Percentiles rank a stretch among this genome's conserved stretches.
These are phyloP conservation scores for Hypoxylon sp. DNA, from an alignment of 2,329 filamentous ascomycete genomes.

Conservation along the genomic window DNA sequence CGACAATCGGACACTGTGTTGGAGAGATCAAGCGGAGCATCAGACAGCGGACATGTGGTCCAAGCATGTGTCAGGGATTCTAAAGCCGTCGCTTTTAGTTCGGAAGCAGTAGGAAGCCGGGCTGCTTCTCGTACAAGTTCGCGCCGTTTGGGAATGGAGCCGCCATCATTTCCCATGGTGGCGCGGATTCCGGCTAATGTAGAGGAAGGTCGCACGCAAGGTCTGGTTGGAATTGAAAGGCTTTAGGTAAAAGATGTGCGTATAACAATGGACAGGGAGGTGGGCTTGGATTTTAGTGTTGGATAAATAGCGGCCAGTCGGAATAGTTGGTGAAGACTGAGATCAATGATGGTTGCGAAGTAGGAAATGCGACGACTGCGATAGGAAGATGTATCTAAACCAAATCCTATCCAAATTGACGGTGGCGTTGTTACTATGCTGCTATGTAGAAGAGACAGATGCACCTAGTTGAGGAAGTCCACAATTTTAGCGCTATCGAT, in stretches of 20 bases:
- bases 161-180: slow-evolving; percentile 95
- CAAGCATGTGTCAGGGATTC: slow-evolving; percentile 90
- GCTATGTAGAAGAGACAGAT: background rate
- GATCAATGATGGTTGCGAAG: background rate
- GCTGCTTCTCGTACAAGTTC: slow-evolving; percentile 97
- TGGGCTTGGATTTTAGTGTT: background rate
- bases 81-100: slow-evolving; percentile 89
- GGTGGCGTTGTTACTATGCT: slow-evolving; percentile 5
- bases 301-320: background rate
- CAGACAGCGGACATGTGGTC: slow-evolving; percentile 89
- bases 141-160: slow-evolving; percentile 93
- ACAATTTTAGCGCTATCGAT: slow-evolving; percentile 29
- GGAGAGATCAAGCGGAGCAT: slow-evolving; percentile 75
- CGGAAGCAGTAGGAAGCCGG: slow-evolving; percentile 82
- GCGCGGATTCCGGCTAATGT: background rate
- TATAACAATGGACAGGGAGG: background rate
- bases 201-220: background rate
- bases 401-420: background rate
- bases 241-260: background rate
- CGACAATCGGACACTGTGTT: slow-evolving; percentile 87
- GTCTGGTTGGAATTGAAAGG: background rate
- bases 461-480: background rate
- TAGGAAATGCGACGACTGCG: background rate
- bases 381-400: background rate
- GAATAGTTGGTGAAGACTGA: background rate